These are phyloP conservation scores for Saccharomycopsis sp. DNA, from an alignment of 805 yeast genomes.

Conservation along the genomic window DNA sequence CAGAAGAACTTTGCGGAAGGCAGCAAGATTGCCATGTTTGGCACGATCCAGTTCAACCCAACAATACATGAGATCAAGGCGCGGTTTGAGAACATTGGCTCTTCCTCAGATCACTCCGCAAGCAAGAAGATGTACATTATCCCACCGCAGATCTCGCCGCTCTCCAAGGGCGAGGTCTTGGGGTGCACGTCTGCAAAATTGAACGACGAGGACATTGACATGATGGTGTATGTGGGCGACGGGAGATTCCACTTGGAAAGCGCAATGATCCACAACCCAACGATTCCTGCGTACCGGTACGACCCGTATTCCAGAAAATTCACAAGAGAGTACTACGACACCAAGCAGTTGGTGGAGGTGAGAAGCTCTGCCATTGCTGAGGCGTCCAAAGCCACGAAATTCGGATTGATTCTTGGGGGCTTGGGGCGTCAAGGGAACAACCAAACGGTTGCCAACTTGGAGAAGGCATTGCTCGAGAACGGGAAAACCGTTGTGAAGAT, in stretches of 20 bases:
- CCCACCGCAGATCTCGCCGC: slow-evolving; percentile 87
- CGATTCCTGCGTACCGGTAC: slow-evolving; percentile 82
- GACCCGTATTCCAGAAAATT: slow-evolving; percentile 92
- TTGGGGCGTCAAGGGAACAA: slow-evolving; percentile 93
- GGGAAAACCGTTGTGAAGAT: slow-evolving; percentile 73
- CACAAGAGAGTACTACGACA: slow-evolving; percentile 83
- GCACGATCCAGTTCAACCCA: slow-evolving; percentile 96
- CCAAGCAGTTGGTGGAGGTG: slow-evolving; percentile 66
- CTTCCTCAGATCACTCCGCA: neutral
- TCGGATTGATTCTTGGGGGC: slow-evolving; percentile 87
- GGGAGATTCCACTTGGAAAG: slow-evolving; percentile 93
- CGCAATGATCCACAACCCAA: slow-evolving; percentile 96
- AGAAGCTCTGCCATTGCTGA: slow-evolving; percentile 63
- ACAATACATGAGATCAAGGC: slow-evolving; percentile 52
- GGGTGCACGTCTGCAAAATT: slow-evolving; percentile 92
- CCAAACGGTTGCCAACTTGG: slow-evolving; percentile 60
- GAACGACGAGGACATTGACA: slow-evolving; percentile 53
- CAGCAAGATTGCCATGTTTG: slow-evolving; percentile 70
- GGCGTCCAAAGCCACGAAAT: slow-evolving; percentile 51
- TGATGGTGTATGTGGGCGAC: slow-evolving; percentile 89
- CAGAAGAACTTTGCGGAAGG: slow-evolving; percentile 59
- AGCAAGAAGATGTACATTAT: slow-evolving; percentile 46
- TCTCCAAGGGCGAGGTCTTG: slow-evolving; percentile 90
- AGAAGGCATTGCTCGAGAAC: slow-evolving; percentile 38
- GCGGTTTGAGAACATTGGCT: slow-evolving; percentile 11